phyloP scores from a whole-genome alignment of 2,329 filamentous ascomycete species.

The Colletotrichum sp. region DNA sequence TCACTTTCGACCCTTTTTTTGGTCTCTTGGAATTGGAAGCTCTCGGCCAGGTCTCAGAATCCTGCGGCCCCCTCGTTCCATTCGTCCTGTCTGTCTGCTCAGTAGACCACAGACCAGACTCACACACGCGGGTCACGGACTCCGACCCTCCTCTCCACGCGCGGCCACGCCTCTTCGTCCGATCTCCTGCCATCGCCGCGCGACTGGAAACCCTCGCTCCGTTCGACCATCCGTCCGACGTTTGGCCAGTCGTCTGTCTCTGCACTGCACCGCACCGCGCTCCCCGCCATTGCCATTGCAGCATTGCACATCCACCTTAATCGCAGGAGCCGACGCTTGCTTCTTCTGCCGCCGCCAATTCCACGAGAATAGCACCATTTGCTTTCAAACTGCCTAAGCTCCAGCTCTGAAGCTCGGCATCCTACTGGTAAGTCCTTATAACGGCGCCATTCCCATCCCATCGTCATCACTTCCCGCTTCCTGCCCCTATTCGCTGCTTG shows the following conservation, averaged over 20 bases:
- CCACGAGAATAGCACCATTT: slow-evolving; percentile 6
- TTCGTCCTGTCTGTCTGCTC: neutral
- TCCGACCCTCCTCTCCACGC: slow-evolving; percentile 1
- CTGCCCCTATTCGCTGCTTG: neutral
- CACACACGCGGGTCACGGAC: slow-evolving; percentile 1
- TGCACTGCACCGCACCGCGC: neutral
- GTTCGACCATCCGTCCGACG: slow-evolving; percentile 11
- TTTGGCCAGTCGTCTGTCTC: slow-evolving; percentile 1
- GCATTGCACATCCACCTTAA: neutral
- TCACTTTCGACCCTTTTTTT: neutral
- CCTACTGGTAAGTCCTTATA: slow-evolving; percentile 7
- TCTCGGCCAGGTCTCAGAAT: neutral
- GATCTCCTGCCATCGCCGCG: slow-evolving; percentile 3
- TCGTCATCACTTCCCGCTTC: neutral
- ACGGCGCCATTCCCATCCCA: neutral
- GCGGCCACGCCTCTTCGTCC: slow-evolving; percentile 9
- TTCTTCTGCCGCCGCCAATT: neutral
- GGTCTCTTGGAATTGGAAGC: neutral
- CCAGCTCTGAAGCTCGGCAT: neutral
- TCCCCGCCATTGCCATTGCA: neutral
- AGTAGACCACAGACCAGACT: neutral
- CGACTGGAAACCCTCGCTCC: slow-evolving; percentile 7
- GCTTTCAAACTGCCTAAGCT: neutral
- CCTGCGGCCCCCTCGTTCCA: neutral
- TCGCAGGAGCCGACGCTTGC: neutral